A percentile compares a stretch with the other conserved stretches of the same genome.
Evolutionary conservation across 768 basidiomycete genomes (phyloP).

Genomic region (Kondoa subrosea): DNA sequence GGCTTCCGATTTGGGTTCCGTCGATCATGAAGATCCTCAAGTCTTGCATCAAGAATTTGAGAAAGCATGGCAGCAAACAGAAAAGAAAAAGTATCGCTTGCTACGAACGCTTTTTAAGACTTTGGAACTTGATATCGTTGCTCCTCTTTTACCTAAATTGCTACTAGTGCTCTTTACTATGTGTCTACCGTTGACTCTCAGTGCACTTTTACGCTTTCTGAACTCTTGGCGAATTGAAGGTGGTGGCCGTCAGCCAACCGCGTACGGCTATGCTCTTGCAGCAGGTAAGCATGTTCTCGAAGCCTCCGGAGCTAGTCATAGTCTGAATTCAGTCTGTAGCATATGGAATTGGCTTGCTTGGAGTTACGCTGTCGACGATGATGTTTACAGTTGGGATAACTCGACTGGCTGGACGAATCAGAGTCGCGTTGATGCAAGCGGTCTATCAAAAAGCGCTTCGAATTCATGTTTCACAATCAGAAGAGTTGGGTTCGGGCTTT

Average conservation of each 20-base stretch:
- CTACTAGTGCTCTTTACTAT: background rate
- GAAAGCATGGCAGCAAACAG: background rate
- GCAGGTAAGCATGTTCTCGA: background rate
- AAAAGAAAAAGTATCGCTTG: background rate
- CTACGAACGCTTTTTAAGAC: background rate
- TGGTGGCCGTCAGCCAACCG: background rate
- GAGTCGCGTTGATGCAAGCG: background rate
- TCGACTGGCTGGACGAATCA: background rate
- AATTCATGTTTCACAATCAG: background rate
- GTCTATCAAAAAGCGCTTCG: background rate
- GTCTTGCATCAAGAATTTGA: background rate
- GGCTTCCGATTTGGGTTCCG: background rate
- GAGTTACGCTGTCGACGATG: background rate
- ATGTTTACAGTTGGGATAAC: background rate
- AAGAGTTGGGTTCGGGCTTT: background rate
- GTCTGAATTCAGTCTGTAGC: background rate
- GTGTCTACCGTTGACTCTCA: background rate
- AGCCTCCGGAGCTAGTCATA: background rate
- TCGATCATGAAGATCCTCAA: background rate
- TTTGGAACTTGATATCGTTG: background rate
- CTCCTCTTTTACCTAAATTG: background rate
- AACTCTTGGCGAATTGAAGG: background rate
- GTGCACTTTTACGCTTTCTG: background rate
- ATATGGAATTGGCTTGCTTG: background rate
- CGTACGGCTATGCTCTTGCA: background rate